A percentile compares a stretch with the other conserved stretches of the same genome.
These are phyloP conservation scores for Alternaria gaisen DNA, from an alignment of 2,329 filamentous ascomycete species.

Conservation along the genomic window DNA sequence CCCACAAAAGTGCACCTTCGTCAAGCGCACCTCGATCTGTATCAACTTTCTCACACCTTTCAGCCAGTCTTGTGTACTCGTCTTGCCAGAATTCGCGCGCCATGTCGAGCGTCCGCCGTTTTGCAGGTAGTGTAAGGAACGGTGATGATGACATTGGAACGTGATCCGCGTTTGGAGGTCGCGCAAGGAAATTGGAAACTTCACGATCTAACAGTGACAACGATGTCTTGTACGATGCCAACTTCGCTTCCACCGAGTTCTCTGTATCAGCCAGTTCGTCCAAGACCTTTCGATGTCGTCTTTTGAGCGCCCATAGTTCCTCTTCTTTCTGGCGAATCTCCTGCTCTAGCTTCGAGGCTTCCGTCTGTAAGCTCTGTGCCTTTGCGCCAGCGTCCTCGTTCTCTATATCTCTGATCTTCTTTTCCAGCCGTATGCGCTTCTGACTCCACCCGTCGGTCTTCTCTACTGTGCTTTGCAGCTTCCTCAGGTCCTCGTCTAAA, in stretches of 20 bases:
- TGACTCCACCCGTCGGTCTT: conserved; percentile 67
- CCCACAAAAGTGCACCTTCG: conserved; percentile 73
- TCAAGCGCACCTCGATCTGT: conserved; percentile 71
- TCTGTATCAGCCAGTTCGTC: conserved; percentile 69
- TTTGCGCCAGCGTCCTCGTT: conserved; percentile 66
- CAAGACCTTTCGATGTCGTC: conserved; percentile 66
- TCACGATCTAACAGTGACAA: conserved; percentile 72
- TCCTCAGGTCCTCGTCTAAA: conserved; percentile 64
- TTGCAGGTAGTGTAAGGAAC: conserved; percentile 69
- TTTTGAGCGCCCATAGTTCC: conserved; percentile 68
- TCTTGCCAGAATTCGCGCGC: conserved; percentile 75
- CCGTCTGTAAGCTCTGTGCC: conserved; percentile 59
- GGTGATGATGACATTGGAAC: conserved; percentile 48
- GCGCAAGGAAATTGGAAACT: conserved; percentile 66
- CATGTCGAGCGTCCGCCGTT: conserved; percentile 74
- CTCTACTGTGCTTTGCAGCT: conserved; percentile 66
- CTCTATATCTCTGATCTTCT: conserved; percentile 65
- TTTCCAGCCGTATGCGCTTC: conserved; percentile 64
- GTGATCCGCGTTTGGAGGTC: conserved; percentile 58
- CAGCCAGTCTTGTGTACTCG: conserved; percentile 66
- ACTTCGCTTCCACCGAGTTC: conserved; percentile 73
- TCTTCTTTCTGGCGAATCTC: conserved; percentile 74
- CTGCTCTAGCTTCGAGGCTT: conserved; percentile 63
- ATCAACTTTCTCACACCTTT: conserved; percentile 65
- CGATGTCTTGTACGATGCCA: conserved; percentile 75